Percentiles rank a stretch among this genome's conserved stretches.
Conservation (phyloP, 176 grass and related monocot genomes). For the Hordeum vulgare region MorexV3_pseudomolecules_assembly NC_058523.1:552682775-552683274, state of each 20-base stretch:
- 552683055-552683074: background rate
- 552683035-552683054: no score
- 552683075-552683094: constrained; percentile 14
- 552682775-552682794: constrained; percentile 85
- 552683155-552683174: constrained; percentile 66
- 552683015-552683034: no score
- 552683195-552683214: constrained; percentile 37
- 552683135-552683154: constrained; percentile 88
- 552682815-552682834: background rate
- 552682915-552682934: constrained; percentile 60
- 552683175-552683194: constrained; percentile 70
- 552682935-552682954: constrained; percentile 56
- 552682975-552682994: no score
- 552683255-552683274: background rate
- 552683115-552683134: constrained; percentile 74
- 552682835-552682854: background rate
- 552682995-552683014: no score
- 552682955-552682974: background rate
- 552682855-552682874: constrained; percentile 20
- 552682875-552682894: constrained; percentile 75
- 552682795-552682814: constrained; percentile 48
- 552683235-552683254: background rate
- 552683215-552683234: background rate
- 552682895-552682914: constrained; percentile 99
- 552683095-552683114: constrained; percentile 96